phyloP scores from a whole-genome alignment of 495 filamentous ascomycete species.

The Niebla homalea region DNA sequence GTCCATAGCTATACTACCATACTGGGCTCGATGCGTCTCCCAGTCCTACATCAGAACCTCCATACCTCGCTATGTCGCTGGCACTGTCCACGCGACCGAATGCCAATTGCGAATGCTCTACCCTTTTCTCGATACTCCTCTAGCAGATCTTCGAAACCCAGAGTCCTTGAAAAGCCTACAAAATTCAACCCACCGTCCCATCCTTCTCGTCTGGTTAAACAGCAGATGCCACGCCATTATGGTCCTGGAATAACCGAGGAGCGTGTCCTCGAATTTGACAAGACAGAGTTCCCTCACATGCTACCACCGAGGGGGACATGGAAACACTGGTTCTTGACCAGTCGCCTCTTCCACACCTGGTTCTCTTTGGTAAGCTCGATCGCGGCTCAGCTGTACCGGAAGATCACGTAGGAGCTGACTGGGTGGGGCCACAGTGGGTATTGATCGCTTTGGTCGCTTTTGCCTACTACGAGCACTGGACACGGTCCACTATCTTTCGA shows the following conservation, averaged over 20 bases:
- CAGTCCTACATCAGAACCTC: too few species aligned
- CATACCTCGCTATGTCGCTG: too few species aligned
- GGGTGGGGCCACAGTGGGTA: slow-evolving; percentile 37
- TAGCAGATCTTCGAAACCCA: slow-evolving; percentile 29
- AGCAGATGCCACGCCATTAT: slow-evolving; percentile 37
- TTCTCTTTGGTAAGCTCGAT: slow-evolving; percentile 55
- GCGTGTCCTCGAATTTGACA: slow-evolving; percentile 47
- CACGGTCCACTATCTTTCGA: slow-evolving; percentile 51
- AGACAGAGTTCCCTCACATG: slow-evolving; percentile 65
- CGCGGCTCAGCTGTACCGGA: not conserved
- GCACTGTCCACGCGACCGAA: too few species aligned
- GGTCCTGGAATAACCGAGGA: slow-evolving; percentile 48
- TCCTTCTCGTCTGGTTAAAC: slow-evolving; percentile 37
- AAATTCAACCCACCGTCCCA: slow-evolving; percentile 82
- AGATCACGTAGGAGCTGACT: not conserved
- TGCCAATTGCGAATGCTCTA: too few species aligned
- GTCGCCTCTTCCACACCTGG: slow-evolving; percentile 55
- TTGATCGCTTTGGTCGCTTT: slow-evolving; percentile 52
- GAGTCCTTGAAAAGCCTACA: slow-evolving; percentile 63
- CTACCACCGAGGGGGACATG: slow-evolving; percentile 64
- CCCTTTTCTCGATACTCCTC: slow-evolving; percentile 7
- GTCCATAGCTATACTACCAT: too few species aligned
- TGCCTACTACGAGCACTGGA: slow-evolving; percentile 59
- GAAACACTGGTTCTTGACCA: slow-evolving; percentile 62
- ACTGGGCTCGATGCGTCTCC: too few species aligned